phyloP scores from a whole-genome alignment of 768 basidiomycete genomes.

The Amanita inopinata region DNA sequence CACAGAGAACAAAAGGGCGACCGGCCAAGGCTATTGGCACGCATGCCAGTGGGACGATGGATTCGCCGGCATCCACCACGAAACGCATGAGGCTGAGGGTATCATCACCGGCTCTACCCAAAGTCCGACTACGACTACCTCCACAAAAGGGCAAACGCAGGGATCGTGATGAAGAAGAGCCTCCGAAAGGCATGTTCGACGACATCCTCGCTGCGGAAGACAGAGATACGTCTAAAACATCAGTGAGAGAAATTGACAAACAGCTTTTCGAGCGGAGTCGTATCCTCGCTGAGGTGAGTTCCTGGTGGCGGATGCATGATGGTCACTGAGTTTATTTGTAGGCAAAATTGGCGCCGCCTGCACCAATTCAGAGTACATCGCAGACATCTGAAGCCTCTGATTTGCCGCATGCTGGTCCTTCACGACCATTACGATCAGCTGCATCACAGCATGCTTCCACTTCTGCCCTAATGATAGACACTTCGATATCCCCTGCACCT shows the following conservation, averaged over 20 bases:
- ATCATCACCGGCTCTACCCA: constrained; percentile 28
- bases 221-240: constrained; percentile 64
- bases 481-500: constrained; percentile 30
- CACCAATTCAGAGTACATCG: constrained; percentile 17
- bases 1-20: constrained; percentile 18
- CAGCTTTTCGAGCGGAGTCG: constrained; percentile 65
- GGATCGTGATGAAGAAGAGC: constrained; percentile 55
- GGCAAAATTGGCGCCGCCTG: constrained; percentile 41
- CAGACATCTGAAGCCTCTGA: constrained; percentile 17
- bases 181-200: constrained; percentile 64
- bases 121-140: constrained; percentile 43
- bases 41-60: constrained; percentile 7
- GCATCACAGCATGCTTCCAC: constrained; percentile 27
- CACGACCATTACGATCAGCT: constrained; percentile 55
- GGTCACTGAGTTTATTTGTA: constrained; percentile 16
- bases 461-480: constrained; percentile 18
- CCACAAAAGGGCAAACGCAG: constrained; percentile 59
- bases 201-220: constrained; percentile 64
- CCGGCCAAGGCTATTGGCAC: constrained; percentile 11
- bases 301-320: constrained; percentile 4
- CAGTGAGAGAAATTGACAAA: constrained; percentile 52
- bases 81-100: constrained; percentile 42
- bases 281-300: constrained; percentile 61
- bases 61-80: constrained; percentile 26
- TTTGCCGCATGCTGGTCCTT: constrained; percentile 36